Evolutionary conservation across 495 filamentous ascomycete species (phyloP), one percentile per base, ranked within the genome.

Genomic region (Neurospora cerealis): DNA sequence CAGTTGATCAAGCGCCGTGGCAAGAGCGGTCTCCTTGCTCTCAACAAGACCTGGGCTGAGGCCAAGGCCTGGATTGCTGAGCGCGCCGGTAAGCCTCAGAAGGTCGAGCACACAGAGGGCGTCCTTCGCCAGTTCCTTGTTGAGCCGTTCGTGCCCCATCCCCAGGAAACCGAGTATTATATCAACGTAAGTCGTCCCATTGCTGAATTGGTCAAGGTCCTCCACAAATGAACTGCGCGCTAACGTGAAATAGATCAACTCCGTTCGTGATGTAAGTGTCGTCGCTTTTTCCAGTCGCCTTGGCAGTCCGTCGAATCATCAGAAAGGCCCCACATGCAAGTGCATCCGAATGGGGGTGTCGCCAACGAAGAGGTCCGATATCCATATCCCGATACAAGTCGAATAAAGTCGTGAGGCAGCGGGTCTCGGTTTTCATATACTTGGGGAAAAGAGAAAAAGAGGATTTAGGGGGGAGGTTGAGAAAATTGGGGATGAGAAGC

Each of bases 1-100:
- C 96, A 98, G 87, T 89, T 98, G 84, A 98, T 99, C 88, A 99
- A 99, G 91, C 87, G 96, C 81, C 89, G 96, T 86, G 96, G 96
- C 81, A 99, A 99, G 94, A 97, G 93, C 83, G 96, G 96, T 81
- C 91, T 99, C 69, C 87, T 99, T 70, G 93, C 93, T 70, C 87
- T 99, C 80, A 99, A 99, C 89, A 98, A 98, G 91, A 91, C 91
- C 76, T 99, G 96, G 96, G 79, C 93, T 62, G 94, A 98, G 80
- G 92, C 94, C 69, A 90, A 91, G 81, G 92, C 90, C 73, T 99
- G 96, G 96, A 91, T 99, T 84, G 92, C 93, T 83, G 90, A 91
- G 82, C 90, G 94, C 73, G 96, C 96, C 75, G 91, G 93, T 78
- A 98, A 97, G 90, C 85, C 88, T 48, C 91, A 97, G 78, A 90